Evolutionary conservation across 1,139 yeast genomes (phyloP).

Genomic region (Oligophagozyma castellii): DNA sequence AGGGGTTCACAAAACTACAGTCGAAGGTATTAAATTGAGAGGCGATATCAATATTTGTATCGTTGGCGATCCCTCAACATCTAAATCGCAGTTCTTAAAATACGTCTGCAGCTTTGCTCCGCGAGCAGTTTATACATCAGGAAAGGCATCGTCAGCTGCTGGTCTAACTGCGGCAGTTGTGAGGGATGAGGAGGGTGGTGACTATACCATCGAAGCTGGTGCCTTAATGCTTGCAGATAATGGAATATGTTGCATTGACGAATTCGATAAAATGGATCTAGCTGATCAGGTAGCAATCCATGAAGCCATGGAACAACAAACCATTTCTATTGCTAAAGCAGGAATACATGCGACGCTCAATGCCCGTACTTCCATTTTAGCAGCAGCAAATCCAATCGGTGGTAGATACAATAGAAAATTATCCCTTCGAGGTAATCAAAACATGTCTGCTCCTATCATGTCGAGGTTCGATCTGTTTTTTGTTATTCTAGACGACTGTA

Average conservation of each 20-base stretch:
- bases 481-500: constrained; percentile 89
- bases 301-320: constrained; percentile 99
- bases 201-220: constrained; percentile 96
- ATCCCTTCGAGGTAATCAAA: constrained; percentile 74
- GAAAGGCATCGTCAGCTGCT: constrained; percentile 97
- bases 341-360: constrained; percentile 96
- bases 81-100: constrained; percentile 90
- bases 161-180: constrained; percentile 98
- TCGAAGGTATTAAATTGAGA: constrained; percentile 89
- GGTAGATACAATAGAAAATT: constrained; percentile 86
- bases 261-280: constrained; percentile 94
- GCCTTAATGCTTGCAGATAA: constrained; percentile 98
- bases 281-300: constrained; percentile 97
- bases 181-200: constrained; percentile 95
- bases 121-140: constrained; percentile 92
- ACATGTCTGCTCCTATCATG: constrained; percentile 99
- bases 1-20: constrained; percentile 90
- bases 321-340: constrained; percentile 94
- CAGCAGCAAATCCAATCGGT: constrained; percentile 95
- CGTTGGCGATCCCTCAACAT: constrained; percentile 97
- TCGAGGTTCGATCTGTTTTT: constrained; percentile 94
- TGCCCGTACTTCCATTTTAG: constrained; percentile 89
- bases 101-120: constrained; percentile 89
- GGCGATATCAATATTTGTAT: constrained; percentile 96
- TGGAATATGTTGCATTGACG: constrained; percentile 97